Evolutionary conservation across 768 basidiomycete species (phyloP).

Genomic region (Favolaschia claudopus): DNA sequence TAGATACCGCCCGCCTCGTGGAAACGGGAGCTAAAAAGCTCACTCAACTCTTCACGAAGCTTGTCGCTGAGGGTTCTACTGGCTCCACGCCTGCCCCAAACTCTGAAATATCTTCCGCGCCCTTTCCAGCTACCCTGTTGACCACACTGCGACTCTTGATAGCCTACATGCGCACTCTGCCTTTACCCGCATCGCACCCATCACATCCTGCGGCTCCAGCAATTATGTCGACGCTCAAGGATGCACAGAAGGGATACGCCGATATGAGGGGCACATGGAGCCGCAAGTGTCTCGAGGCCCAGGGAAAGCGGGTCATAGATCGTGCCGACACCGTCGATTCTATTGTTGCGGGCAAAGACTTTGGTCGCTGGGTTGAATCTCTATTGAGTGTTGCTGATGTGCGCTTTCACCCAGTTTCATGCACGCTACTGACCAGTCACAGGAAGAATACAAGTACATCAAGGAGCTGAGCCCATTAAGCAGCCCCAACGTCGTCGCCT

Average conservation of each 20-base stretch:
- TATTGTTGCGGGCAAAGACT: constrained; percentile 70
- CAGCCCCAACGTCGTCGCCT: constrained; percentile 54
- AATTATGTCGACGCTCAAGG: constrained; percentile 71
- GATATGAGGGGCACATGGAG: constrained; percentile 88
- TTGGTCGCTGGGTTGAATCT: constrained; percentile 74
- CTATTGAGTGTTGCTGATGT: constrained; percentile 75
- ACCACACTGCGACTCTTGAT: constrained; percentile 69
- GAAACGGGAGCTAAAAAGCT: constrained; percentile 88
- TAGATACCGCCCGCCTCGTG: constrained; percentile 65
- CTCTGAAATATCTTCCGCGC: constrained; percentile 58
- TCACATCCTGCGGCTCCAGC: constrained; percentile 78
- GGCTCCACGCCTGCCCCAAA: constrained; percentile 73
- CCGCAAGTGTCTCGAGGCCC: constrained; percentile 75
- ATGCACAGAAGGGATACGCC: constrained; percentile 83
- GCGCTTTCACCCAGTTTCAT: constrained; percentile 24
- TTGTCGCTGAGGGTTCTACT: constrained; percentile 86
- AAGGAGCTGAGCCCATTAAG: constrained; percentile 69
- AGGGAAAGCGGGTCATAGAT: constrained; percentile 73
- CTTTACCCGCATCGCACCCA: constrained; percentile 81
- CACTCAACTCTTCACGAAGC: constrained; percentile 82
- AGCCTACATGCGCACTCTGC: constrained; percentile 72
- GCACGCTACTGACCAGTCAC: background rate
- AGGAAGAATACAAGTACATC: constrained; percentile 75
- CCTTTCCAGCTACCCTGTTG: constrained; percentile 63
- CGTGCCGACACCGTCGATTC: constrained; percentile 74